A percentile compares a stretch with the other conserved stretches of the same genome.
phyloP scores from a whole-genome alignment of 164 flowering plant species.

The Aristolochia fimbriata region DNA sequence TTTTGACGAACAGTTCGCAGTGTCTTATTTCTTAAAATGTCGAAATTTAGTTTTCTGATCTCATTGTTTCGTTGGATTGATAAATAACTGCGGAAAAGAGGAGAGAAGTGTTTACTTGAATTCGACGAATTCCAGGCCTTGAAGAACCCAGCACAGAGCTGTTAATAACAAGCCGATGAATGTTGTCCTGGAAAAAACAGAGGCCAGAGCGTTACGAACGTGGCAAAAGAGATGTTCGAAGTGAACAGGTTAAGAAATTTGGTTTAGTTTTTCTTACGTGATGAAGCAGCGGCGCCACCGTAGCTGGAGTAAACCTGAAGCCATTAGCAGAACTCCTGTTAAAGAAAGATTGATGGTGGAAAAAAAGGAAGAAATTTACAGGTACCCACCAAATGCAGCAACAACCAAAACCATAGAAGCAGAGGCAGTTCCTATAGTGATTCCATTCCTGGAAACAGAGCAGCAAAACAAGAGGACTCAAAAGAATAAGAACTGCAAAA shows the following conservation, averaged over 20 bases:
- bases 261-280: constrained; percentile 27
- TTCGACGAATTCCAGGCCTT: constrained; percentile 51
- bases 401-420: constrained; percentile 25
- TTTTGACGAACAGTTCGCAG: too few species aligned
- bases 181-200: constrained; percentile 37
- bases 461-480: background rate
- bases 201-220: background rate
- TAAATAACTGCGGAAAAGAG: background rate
- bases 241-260: background rate
- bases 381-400: constrained; percentile 17
- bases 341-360: constrained; percentile 3
- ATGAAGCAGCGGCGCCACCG: constrained; percentile 48
- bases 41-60: too few species aligned
- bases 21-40: background rate
- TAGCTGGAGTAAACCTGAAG: constrained; percentile 36
- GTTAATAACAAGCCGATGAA: constrained; percentile 47
- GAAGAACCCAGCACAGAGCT: constrained; percentile 40
- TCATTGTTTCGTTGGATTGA: too few species aligned
- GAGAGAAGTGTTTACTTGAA: constrained; percentile 21
- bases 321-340: constrained; percentile 2
- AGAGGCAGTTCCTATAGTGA: constrained; percentile 24
- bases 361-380: background rate
- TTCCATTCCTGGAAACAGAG: constrained; percentile 23
- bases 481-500: background rate
- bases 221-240: background rate